Percentiles rank a stretch among this genome's conserved stretches.
Conservation (phyloP, 805 yeast genomes). For the Saccharomycopsis fodiens region DNA sequence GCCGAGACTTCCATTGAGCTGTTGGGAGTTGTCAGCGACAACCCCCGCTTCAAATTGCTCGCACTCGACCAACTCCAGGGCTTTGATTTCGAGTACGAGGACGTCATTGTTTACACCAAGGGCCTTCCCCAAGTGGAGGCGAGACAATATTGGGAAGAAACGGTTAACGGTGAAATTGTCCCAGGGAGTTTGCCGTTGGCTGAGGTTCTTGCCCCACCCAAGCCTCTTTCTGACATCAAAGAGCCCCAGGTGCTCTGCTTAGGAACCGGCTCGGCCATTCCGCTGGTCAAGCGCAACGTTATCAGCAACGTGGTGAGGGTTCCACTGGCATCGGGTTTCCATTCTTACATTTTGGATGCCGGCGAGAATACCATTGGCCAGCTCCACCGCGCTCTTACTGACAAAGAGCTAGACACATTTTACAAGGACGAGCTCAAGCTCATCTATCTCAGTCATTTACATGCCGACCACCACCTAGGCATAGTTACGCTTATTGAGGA, state of each 20-base stretch:
- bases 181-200: background rate
- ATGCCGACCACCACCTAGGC: constrained; percentile 96
- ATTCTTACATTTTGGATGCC: constrained; percentile 71
- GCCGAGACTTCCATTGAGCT: background rate
- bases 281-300: constrained; percentile 80
- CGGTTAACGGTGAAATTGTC: background rate
- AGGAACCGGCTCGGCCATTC: constrained; percentile 92
- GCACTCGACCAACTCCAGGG: background rate
- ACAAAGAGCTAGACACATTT: constrained; percentile 33
- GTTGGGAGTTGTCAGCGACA: background rate
- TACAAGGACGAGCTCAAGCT: constrained; percentile 51
- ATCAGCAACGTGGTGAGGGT: constrained; percentile 69
- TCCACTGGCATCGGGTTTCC: constrained; percentile 39
- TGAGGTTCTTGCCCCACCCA: background rate
- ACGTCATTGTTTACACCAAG: background rate
- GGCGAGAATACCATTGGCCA: constrained; percentile 89
- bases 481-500: constrained; percentile 56
- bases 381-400: constrained; percentile 53
- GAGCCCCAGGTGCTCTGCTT: constrained; percentile 65
- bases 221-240: constrained; percentile 23
- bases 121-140: background rate
- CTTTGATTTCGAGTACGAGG: background rate
- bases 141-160: background rate
- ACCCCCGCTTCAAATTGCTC: background rate
- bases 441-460: constrained; percentile 79